phyloP scores from a whole-genome alignment of 441 rosid genomes.

The Cnidoscolus chayamansa region DNA sequence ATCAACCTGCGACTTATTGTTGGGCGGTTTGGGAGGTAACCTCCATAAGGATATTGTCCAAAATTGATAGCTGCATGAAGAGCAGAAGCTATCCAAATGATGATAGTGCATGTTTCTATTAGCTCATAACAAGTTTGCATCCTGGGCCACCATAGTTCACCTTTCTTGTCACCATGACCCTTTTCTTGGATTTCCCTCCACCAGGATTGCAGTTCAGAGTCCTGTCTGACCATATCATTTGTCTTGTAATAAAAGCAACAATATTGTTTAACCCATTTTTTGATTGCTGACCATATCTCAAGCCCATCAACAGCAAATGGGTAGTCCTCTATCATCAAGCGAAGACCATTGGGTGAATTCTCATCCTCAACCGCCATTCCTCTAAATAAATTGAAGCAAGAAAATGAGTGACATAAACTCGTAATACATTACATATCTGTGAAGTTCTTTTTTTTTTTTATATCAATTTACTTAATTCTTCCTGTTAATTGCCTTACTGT shows the following conservation, averaged over 20 bases:
- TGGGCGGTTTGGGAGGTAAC: conserved; percentile 43
- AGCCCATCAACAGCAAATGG: conserved; percentile 71
- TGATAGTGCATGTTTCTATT: conserved; percentile 33
- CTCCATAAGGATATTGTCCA: conserved; percentile 43
- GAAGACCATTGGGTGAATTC: conserved; percentile 52
- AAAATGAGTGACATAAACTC: not conserved
- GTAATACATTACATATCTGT: not conserved
- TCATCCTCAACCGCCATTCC: conserved; percentile 73
- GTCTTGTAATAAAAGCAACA: conserved; percentile 45
- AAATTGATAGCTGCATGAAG: conserved; percentile 49
- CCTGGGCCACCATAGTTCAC: conserved; percentile 38
- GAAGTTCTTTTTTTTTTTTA: not conserved
- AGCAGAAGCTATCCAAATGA: conserved; percentile 43
- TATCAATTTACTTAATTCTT: not conserved
- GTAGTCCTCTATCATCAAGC: conserved; percentile 64
- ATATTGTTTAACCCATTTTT: conserved; percentile 53
- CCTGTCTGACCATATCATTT: conserved; percentile 41
- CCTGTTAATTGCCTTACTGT: not conserved
- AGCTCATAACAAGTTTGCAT: conserved; percentile 38
- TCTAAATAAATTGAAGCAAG: conserved; percentile 33
- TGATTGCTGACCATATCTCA: conserved; percentile 62
- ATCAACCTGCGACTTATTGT: conserved; percentile 26
- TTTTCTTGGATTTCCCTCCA: conserved; percentile 64
- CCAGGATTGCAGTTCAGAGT: conserved; percentile 60
- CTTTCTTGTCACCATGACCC: conserved; percentile 55